Evolutionary conservation across 225 moss, liverwort and hornwort genomes (phyloP), one percentile per base, ranked within the genome.

Genomic region (Asterella californica): DNA sequence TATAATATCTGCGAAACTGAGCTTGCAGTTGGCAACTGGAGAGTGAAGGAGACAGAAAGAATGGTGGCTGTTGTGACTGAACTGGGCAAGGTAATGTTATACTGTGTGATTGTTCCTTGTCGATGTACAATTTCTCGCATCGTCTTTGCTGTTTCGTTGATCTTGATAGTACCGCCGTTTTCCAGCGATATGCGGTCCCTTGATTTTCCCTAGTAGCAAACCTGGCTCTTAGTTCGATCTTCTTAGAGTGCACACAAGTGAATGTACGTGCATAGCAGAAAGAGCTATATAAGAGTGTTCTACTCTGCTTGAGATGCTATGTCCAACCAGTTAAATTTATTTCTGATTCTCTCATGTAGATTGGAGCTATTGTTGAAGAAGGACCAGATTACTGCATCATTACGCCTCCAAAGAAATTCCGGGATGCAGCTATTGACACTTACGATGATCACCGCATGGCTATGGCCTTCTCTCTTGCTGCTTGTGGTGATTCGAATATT

Each of bases 31-130:
- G 97, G 93, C 79, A 99, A 93, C 84, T 99, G 95, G 97, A 99
- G 95, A 82, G 95, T 99, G 36, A 99, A 99, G 89, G 97, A 99
- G 88, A 99, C 95, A 15, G 95, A 99, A 92, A 92, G 95, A 52
- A 95, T 99, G 97, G 87, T 90, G 49, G 97, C 97, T 45, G 76
- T 99, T 82, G 90, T 91, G 45, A 90, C 92, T 49, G 93, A 99
- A 85, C 86, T 95, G 1, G 85, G 86, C 15, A 99, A 99, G 93
- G 94, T 97, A 70, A 74, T 57, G 19, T 4, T 9, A 47, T 21
- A 25, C 38, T 6, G 10, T 71, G 22, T 47, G 45, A 48, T 47
- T 27, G 74, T 15, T 8, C 32, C 53, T 49, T 42, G 17, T 54
- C 17, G 25, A 1, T 46, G 27, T 34, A 36, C 36, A 14, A 14